Evolutionary conservation across 1,139 yeast genomes (phyloP).

Genomic region (Maudiozyma humilis): DNA sequence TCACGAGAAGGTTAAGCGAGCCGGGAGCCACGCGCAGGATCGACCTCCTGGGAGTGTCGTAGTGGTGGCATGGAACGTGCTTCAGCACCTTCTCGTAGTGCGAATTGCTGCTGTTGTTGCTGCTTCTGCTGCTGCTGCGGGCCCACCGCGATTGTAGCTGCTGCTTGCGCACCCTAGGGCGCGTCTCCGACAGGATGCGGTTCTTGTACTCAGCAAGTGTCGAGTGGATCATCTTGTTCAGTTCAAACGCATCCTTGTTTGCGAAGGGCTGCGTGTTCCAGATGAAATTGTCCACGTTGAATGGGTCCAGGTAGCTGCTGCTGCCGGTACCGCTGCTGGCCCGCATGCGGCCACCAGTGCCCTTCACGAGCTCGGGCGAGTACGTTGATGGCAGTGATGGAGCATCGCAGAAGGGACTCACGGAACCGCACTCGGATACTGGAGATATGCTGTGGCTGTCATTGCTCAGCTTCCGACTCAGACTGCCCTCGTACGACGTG

Average conservation of each 20-base stretch:
- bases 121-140: too few relatives aligned
- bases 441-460: conserved; percentile 5
- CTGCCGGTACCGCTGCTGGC: too few relatives aligned
- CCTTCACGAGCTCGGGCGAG: conserved; percentile 14
- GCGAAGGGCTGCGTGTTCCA: conserved; percentile 12
- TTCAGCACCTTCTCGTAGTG: neutral
- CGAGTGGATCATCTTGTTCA: conserved; percentile 15
- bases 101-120: conserved; percentile 1
- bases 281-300: conserved; percentile 5
- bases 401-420: conserved; percentile 18
- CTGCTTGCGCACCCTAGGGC: too few relatives aligned
- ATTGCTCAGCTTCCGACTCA: conserved; percentile 8
- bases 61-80: conserved; percentile 25
- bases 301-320: conserved; percentile 11
- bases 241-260: conserved; percentile 13
- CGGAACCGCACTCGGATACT: conserved; percentile 14
- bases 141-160: too few relatives aligned
- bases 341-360: too few relatives aligned
- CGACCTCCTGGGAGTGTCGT: conserved; percentile 34
- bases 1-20: conserved; percentile 49
- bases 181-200: conserved; percentile 10
- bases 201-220: conserved; percentile 8
- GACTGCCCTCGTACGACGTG: conserved; percentile 4
- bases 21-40: conserved; percentile 35
- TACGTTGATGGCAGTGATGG: conserved; percentile 15